Evolutionary conservation across 768 basidiomycete species (phyloP).

Genomic region (Lactarius evosmus): DNA sequence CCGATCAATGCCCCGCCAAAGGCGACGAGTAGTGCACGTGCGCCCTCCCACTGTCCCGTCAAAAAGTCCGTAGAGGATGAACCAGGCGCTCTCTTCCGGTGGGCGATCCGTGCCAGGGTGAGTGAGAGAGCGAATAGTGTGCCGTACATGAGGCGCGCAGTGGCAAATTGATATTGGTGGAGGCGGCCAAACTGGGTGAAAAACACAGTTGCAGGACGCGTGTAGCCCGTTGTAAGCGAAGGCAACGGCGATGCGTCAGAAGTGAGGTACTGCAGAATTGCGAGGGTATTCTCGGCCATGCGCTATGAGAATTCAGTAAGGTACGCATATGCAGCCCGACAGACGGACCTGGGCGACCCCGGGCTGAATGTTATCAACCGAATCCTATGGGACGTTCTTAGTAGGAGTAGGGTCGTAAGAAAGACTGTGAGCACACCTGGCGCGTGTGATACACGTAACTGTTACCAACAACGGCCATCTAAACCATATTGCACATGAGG

Average conservation of each 20-base stretch:
- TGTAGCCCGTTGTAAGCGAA: constrained; percentile 48
- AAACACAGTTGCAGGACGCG: constrained; percentile 67
- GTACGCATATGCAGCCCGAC: too few species aligned
- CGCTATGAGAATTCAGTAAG: constrained; percentile 46
- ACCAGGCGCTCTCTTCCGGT: constrained; percentile 36
- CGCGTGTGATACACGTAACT: constrained; percentile 94
- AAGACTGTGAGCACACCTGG: constrained; percentile 46
- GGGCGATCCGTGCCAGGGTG: constrained; percentile 41
- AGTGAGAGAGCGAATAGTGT: constrained; percentile 48
- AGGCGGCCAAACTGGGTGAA: constrained; percentile 67
- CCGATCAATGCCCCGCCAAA: constrained; percentile 55
- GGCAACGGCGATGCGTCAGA: constrained; percentile 68
- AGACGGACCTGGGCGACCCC: constrained; percentile 61
- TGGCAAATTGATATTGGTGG: constrained; percentile 69
- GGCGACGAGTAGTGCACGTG: constrained; percentile 48
- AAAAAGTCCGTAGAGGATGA: constrained; percentile 34
- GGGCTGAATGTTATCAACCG: constrained; percentile 77
- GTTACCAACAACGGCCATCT: constrained; percentile 91
- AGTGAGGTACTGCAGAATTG: constrained; percentile 71
- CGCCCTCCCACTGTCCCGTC: constrained; percentile 43
- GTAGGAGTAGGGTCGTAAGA: constrained; percentile 1
- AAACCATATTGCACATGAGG: constrained; percentile 5
- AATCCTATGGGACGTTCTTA: constrained; percentile 44
- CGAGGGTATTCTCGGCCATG: constrained; percentile 86
- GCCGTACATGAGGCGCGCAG: constrained; percentile 63